Evolutionary conservation across 2,329 filamentous ascomycete species (phyloP), one percentile per base, ranked within the genome.

Genomic region (Cercospora berteroae): DNA sequence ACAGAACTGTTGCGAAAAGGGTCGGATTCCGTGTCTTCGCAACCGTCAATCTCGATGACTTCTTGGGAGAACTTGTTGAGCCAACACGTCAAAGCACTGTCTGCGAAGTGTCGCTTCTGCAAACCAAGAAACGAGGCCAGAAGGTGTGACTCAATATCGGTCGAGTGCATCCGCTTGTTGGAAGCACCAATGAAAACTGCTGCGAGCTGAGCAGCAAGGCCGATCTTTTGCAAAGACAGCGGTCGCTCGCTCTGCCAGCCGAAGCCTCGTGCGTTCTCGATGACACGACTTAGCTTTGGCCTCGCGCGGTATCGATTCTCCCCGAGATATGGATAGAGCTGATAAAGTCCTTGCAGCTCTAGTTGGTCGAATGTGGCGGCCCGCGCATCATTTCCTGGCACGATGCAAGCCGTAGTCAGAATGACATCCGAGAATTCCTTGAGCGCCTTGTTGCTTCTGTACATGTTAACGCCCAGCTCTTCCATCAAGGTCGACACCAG

Each of bases 151-250:
- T 64, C 48, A n/a, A 64, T 61, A 4, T 23, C 16, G 5, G 7
- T 56, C 12, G 52, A 56, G 52, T n/a, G 23, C 23, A 13, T 2
- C 13, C 25, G n/a, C 10, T 18, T 23, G n/a, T 9, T 23, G 8
- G 20, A n/a, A 36, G n/a, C 18, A 9, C 44, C 12, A 16, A 39
- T 10, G 16, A 70, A 70, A 0, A 39, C 16, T 23, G 68, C 42
- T 9, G 66, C 63, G 3, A 70, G 25, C 23, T 52, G 56, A 13
- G 65, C 68, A 48, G 68, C 68, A 9, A 64, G 8, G 8, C 36
- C 44, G 48, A 70, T 66, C 13, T 56, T 48, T 6, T 25, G 58
- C 36, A n/a, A 18, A 9, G 67, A 65, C 9, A 65, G 20, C 25
- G 33, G 25, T 23, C 29, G 36, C 29, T 63, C 59, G 13, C 18